phyloP scores from a whole-genome alignment of 2,329 filamentous ascomycete genomes.

The Diplodia corticola region DNA sequence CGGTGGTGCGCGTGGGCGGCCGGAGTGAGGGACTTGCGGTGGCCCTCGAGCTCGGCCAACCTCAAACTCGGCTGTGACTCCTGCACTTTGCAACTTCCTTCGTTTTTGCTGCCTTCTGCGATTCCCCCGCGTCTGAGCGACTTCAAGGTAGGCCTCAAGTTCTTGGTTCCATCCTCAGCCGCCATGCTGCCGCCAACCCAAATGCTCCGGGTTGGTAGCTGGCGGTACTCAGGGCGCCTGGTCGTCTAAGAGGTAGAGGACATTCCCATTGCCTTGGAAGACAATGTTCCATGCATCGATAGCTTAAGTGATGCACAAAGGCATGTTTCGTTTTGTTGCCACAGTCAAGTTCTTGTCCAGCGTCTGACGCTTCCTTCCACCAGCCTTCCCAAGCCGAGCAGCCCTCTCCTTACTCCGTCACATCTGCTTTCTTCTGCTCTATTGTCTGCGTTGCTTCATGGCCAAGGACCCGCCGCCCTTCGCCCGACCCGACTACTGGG shows the following conservation, averaged over 20 bases:
- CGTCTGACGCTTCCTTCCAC: background rate
- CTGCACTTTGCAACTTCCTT: background rate
- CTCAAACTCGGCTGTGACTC: background rate
- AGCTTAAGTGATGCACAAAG: conserved; percentile 2
- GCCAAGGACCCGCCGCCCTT: conserved; percentile 34
- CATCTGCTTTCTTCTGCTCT: background rate
- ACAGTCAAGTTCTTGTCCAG: background rate
- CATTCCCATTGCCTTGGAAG: background rate
- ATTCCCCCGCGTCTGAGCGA: background rate
- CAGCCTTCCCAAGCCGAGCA: conserved; percentile 8
- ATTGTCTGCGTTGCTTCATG: conserved; percentile 25
- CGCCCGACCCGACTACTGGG: conserved; percentile 40
- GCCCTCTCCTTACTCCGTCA: conserved; percentile 3
- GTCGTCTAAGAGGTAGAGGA: background rate
- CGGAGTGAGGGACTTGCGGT: background rate
- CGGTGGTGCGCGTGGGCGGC: background rate
- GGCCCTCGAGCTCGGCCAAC: background rate
- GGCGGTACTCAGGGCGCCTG: background rate
- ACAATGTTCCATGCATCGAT: background rate
- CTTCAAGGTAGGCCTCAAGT: background rate
- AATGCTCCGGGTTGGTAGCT: background rate
- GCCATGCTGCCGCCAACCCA: too few species aligned
- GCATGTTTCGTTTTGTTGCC: conserved; percentile 3
- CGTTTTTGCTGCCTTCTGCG: background rate
- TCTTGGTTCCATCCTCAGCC: background rate